Percentiles rank a stretch among this genome's conserved stretches.
Conservation (phyloP, 441 rosid species). For the Populus hybrid region DNA sequence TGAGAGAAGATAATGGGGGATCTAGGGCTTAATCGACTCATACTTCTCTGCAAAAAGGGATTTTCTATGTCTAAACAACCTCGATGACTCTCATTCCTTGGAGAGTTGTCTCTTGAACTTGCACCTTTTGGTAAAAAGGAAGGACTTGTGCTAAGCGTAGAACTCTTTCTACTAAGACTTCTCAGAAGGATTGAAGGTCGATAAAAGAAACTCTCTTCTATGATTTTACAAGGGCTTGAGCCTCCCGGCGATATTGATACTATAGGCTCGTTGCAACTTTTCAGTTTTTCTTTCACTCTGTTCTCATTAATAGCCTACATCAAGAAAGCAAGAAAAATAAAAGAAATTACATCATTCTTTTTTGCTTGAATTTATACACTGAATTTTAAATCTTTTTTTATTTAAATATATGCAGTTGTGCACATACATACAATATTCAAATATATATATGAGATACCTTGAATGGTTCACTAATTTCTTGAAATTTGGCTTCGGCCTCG, state of each 20-base stretch:
- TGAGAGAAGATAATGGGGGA: conserved; percentile 64
- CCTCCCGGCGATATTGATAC: conserved; percentile 5
- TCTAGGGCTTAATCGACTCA: conserved; percentile 35
- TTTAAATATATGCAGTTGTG: too few species aligned
- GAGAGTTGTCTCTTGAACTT: conserved; percentile 21
- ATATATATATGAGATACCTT: conserved; percentile 13
- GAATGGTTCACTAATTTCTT: conserved; percentile 28
- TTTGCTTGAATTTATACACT: too few species aligned
- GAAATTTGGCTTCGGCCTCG: conserved; percentile 16
- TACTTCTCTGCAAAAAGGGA: conserved; percentile 25
- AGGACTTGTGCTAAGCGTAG: conserved; percentile 50
- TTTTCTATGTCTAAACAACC: conserved; percentile 28
- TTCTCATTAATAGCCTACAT: conserved; percentile 16
- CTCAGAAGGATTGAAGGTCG: conserved; percentile 36
- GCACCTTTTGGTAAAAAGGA: conserved; percentile 30
- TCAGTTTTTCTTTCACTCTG: conserved; percentile 11
- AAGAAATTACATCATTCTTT: too few species aligned
- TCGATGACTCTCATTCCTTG: conserved; percentile 10
- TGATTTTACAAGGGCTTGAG: conserved; percentile 23
- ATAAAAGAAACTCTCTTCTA: conserved; percentile 47
- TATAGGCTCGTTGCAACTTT: conserved; percentile 27
- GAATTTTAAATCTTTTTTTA: too few species aligned
- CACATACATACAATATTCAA: too few species aligned
- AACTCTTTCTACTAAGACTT: conserved; percentile 44
- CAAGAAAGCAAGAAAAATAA: background rate